Base-by-base conservation (phyloP, 345 rosid species). In the Erucastrum elatum region DNA sequence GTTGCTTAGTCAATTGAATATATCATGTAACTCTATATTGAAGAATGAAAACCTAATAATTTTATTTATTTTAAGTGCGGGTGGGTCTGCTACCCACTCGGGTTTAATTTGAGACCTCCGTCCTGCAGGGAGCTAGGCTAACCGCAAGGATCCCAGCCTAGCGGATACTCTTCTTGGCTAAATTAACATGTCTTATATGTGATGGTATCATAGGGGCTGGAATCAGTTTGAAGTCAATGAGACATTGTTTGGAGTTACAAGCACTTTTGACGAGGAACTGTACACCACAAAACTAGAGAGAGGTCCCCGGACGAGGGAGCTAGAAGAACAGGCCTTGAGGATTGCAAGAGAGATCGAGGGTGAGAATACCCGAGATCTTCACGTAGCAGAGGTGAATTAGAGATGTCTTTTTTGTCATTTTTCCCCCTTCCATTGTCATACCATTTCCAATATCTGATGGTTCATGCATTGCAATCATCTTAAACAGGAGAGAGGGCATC, bases 331-430 rank as follows among this genome's bases (percentile, higher is more conserved):
- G 83, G 99, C 99, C 75, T 68, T 44, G 72, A 90, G 96, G 81
- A 93, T 95, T 80, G 99, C 99, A 2, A 86, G 85, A 86, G 99
- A 95, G 88, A 95, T 91, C 70, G 97, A 87, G 90, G 87, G 97
- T 65, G 96, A 93, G 82, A 96, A 86, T 16, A 93, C 98, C 5
- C 75, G 77, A 61, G 98, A 95, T 80, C 90, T 88, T 86, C 99
- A 95, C 83, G 81, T 90, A 80, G 99, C 99, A n/a, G 98, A 95
- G 93, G 99, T 90, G 75, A 62, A 74, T 68, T 76, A 78, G n/a
- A n/a, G 72, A 37, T 68, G 27, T 80, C 41, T 69, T 60, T 77
- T 62, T 17, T 70, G 58, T 33, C 76, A 72, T 12, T 64, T 55
- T 25, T 39, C 6, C n/a, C 6, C n/a, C 4, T 67, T 49, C 25